phyloP scores from a whole-genome alignment of 129 eudicot species.

The Calendula officinalis region DNA sequence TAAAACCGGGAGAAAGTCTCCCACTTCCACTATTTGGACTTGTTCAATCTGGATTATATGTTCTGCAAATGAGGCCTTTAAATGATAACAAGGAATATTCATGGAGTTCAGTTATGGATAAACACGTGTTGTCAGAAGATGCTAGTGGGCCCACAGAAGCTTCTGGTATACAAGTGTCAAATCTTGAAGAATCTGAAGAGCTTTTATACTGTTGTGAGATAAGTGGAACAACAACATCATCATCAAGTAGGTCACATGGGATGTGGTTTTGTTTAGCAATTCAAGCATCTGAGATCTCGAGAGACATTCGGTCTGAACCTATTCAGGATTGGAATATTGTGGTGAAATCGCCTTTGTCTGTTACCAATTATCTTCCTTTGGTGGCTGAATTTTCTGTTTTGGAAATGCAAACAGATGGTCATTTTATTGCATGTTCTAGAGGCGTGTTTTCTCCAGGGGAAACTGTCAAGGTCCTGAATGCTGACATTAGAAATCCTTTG shows the following conservation, averaged over 20 bases:
- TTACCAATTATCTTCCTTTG: conserved; percentile 82
- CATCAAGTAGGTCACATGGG: conserved; percentile 61
- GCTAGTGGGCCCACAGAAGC: conserved; percentile 30
- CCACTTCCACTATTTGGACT: conserved; percentile 88
- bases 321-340: conserved; percentile 86
- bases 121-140: conserved; percentile 43
- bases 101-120: conserved; percentile 75
- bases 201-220: conserved; percentile 58
- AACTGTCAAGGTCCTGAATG: conserved; percentile 66
- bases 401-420: conserved; percentile 84
- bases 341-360: conserved; percentile 66
- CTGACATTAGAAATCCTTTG: conserved; percentile 78
- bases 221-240: conserved; percentile 66
- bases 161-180: conserved; percentile 60
- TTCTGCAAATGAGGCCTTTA: conserved; percentile 61
- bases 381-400: conserved; percentile 78
- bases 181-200: conserved; percentile 62
- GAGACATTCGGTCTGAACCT: conserved; percentile 68
- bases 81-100: conserved; percentile 48
- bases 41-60: conserved; percentile 49
- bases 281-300: conserved; percentile 79
- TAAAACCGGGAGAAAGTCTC: conserved; percentile 65
- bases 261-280: conserved; percentile 83
- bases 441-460: conserved; percentile 81
- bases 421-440: conserved; percentile 67